phyloP scores from a whole-genome alignment of 2,329 filamentous ascomycete genomes.

The Trichoderma asperellum region DNA sequence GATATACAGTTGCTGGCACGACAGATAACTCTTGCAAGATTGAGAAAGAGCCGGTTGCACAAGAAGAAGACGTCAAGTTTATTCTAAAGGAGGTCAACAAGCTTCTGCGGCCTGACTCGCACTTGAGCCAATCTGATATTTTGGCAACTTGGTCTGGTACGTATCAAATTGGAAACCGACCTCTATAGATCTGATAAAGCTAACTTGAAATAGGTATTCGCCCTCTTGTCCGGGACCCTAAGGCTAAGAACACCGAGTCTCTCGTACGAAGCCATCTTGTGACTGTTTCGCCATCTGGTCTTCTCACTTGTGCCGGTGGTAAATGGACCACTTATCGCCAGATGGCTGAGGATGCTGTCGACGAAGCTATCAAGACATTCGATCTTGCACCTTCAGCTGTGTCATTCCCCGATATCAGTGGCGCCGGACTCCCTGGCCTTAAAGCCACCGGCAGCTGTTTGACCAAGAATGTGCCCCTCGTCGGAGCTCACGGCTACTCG shows the following conservation, averaged over 20 bases:
- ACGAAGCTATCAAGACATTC: constrained; percentile 73
- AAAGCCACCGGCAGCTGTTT: constrained; percentile 72
- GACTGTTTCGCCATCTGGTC: constrained; percentile 72
- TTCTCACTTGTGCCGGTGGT: constrained; percentile 79
- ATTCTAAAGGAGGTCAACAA: constrained; percentile 78
- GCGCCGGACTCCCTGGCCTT: constrained; percentile 53
- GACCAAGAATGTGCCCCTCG: constrained; percentile 72
- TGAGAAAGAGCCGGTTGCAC: constrained; percentile 69
- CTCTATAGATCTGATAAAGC: constrained; percentile 3
- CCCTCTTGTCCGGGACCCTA: constrained; percentile 78
- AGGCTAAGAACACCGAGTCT: constrained; percentile 80
- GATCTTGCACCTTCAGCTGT: constrained; percentile 58
- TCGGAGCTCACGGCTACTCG: constrained; percentile 74
- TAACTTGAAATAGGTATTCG: constrained; percentile 59
- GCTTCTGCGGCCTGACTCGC: constrained; percentile 76
- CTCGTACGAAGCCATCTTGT: constrained; percentile 82
- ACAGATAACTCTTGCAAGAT: constrained; percentile 76
- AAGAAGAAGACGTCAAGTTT: constrained; percentile 79
- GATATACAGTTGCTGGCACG: constrained; percentile 82
- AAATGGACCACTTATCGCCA: constrained; percentile 91
- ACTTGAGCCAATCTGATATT: constrained; percentile 73
- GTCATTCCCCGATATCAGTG: constrained; percentile 65
- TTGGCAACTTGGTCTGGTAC: constrained; percentile 80
- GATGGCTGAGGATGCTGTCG: constrained; percentile 85
- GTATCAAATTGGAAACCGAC: constrained; percentile 21